Evolutionary conservation across 768 basidiomycete genomes (phyloP), one percentile per base, ranked within the genome.

Genomic region (Suillus placidus): DNA sequence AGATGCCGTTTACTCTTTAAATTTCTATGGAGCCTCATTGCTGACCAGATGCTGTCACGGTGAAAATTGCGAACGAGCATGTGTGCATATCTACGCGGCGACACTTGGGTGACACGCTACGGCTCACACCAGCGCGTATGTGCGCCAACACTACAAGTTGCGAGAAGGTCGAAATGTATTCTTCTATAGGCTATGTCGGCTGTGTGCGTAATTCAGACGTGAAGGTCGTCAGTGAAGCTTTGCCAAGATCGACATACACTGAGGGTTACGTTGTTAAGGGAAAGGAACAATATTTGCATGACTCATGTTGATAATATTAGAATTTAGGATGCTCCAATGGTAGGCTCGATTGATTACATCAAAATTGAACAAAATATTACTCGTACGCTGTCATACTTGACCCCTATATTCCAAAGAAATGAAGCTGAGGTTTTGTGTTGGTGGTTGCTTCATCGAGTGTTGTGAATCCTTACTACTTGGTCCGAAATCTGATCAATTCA

Each of bases 371-470:
- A n/a, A 20, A 14, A 0, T 58, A 82, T 81, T 66, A 83, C 81
- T 10, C 82, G 84, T 30, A 83, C 85, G 30, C 80, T 85, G 3
- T 79, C 85, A 54, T 86, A 32, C 75, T 84, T 67, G 83, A 86
- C 70, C 65, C 74, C n/a, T 84, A 1, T 66, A 73, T 14, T 75
- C 80, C 3, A 80, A 81, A 60, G 84, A 84, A 68, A 85, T 84
- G 85, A 83, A 84, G 72, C 1, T 40, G 40, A 42, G 6, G 16
- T 77, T 85, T 14, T 86, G 85, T 85, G 85, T 87, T 35, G 84
- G 86, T 80, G 37, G 73, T 85, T 35, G 79, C 23, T 86, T 81
- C 72, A 68, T 87, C 71, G 86, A 86, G 75, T 76, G 77, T 23
- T 51, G 16, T 20, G 51, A 54, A 32, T 54, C 23, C 23, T 23